Evolutionary conservation across 768 basidiomycete genomes (phyloP).

Genomic region (Rickenella mellea): DNA sequence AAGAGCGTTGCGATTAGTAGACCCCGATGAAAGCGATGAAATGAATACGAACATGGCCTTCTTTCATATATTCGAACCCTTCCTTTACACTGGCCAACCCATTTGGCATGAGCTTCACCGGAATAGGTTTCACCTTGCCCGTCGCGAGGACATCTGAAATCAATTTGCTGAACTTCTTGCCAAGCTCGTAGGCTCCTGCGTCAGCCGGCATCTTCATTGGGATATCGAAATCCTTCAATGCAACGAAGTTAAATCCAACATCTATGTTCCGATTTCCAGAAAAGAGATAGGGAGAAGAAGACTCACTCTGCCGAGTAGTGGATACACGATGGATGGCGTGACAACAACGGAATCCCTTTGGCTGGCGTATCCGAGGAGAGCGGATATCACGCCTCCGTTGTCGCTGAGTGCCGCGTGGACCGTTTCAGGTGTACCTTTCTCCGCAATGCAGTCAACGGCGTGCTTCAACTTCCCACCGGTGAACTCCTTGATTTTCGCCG

Average conservation of each 20-base stretch:
- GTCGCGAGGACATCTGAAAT: conserved; percentile 11
- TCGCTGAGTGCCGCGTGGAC: background rate
- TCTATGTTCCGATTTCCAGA: background rate
- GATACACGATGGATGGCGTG: background rate
- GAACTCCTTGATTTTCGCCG: conserved; percentile 15
- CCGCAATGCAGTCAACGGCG: conserved; percentile 8
- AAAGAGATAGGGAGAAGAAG: background rate
- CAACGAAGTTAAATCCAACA: background rate
- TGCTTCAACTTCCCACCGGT: conserved; percentile 10
- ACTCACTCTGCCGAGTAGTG: background rate
- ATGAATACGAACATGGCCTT: conserved; percentile 12
- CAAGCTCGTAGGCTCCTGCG: background rate
- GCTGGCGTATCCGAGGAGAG: background rate
- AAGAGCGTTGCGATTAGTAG: background rate
- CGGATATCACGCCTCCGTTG: background rate
- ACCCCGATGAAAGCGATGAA: too few species aligned
- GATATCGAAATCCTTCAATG: background rate
- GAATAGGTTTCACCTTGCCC: conserved; percentile 17
- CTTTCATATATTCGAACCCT: conserved; percentile 17
- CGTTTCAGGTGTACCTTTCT: background rate
- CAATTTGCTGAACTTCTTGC: conserved; percentile 10
- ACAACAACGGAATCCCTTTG: background rate
- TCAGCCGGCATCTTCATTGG: background rate
- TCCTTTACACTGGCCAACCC: conserved; percentile 16
- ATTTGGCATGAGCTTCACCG: conserved; percentile 14